These are phyloP conservation scores for Zopfochytrium polystomum DNA, from an alignment of 371 early-diverging fungal genomes.

Conservation along the genomic window DNA sequence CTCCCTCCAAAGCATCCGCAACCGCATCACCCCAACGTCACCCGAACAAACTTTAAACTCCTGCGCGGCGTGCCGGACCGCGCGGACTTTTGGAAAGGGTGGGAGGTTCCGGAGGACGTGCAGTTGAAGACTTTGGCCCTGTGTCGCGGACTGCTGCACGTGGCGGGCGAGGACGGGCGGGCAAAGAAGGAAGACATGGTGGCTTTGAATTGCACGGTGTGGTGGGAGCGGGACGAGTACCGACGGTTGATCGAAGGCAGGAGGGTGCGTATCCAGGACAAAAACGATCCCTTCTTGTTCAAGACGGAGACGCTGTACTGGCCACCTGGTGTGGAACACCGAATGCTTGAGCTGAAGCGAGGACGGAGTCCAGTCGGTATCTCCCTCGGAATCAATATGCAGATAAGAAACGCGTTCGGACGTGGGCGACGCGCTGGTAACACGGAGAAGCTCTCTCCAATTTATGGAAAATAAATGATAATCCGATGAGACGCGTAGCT, in stretches of 20 bases:
- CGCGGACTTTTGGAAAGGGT: conserved; percentile 17
- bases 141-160: conserved; percentile 25
- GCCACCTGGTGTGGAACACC: not conserved
- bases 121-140: conserved; percentile 23
- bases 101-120: conserved; percentile 35
- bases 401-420: not conserved
- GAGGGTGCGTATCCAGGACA: not conserved
- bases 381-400: not conserved
- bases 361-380: not conserved
- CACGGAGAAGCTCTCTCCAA: too few relatives aligned
- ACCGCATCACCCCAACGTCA: conserved; percentile 8
- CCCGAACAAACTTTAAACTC: not conserved
- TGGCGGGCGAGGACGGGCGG: too few relatives aligned
- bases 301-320: not conserved
- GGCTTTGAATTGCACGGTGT: conserved; percentile 7
- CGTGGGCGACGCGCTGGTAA: too few relatives aligned
- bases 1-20: conserved; percentile 9
- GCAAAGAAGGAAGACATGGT: not conserved
- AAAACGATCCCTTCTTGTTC: not conserved
- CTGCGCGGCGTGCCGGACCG: conserved; percentile 6
- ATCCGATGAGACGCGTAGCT: too few relatives aligned
- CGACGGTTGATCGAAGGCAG: conserved; percentile 17
- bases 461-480: too few relatives aligned
- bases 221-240: conserved; percentile 46
- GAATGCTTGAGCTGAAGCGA: not conserved